phyloP scores from a whole-genome alignment of 164 flowering plant species.

The Magnolia changhungtana region DNA sequence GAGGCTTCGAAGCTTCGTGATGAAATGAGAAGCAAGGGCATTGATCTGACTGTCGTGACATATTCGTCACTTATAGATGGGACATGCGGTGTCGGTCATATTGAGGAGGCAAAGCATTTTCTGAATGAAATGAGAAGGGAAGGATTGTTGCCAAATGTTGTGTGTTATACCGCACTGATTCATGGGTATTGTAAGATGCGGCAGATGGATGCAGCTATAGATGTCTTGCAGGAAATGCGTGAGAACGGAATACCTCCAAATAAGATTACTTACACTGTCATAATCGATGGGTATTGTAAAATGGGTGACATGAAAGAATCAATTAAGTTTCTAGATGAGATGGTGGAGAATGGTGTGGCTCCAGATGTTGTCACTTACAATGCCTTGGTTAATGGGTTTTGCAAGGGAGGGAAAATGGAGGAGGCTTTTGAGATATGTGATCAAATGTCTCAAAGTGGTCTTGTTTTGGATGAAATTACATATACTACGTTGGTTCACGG shows the following conservation, averaged over 20 bases:
- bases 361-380: constrained; percentile 72
- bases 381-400: constrained; percentile 38
- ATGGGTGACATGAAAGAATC: constrained; percentile 45
- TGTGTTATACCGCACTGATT: constrained; percentile 66
- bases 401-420: constrained; percentile 44
- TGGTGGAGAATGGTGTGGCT: constrained; percentile 50
- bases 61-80: constrained; percentile 67
- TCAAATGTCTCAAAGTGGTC: constrained; percentile 37
- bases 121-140: constrained; percentile 56
- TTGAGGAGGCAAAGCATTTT: constrained; percentile 45
- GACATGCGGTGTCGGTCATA: constrained; percentile 40
- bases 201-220: constrained; percentile 49
- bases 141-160: constrained; percentile 55
- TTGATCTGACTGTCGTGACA: constrained; percentile 45
- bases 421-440: constrained; percentile 49
- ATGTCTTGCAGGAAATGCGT: constrained; percentile 50
- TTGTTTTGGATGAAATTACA: constrained; percentile 45
- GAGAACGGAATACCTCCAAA: constrained; percentile 44
- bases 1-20: constrained; percentile 45
- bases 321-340: constrained; percentile 41
- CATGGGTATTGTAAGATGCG: constrained; percentile 68
- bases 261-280: constrained; percentile 61
- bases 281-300: constrained; percentile 61
- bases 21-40: constrained; percentile 63
- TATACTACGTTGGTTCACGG: constrained; percentile 52